phyloP scores from a whole-genome alignment of 352 stramenopile genomes.

The Phytopythium aichiense region DNA sequence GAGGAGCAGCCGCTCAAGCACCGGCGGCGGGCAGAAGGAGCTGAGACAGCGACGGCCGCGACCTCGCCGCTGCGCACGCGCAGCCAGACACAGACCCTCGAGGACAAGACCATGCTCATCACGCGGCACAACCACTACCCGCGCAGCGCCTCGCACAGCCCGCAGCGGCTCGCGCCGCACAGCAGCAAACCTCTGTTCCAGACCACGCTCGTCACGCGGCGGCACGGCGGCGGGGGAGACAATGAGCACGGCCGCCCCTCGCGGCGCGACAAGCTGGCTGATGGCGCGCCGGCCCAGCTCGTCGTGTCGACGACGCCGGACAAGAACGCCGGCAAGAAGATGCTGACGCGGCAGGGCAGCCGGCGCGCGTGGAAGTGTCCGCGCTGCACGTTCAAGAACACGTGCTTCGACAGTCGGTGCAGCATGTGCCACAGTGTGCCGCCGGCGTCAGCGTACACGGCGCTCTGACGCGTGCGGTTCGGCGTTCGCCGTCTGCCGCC shows the following conservation, averaged over 20 bases:
- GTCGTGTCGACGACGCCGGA: not conserved
- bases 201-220: conserved; percentile 25
- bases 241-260: not conserved
- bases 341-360: conserved; percentile 29
- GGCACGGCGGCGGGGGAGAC: not conserved
- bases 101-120: conserved; percentile 4
- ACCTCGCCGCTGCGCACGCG: not conserved
- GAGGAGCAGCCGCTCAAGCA: conserved; percentile 1
- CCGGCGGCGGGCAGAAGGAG: not conserved
- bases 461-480: conserved; percentile 3
- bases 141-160: conserved; percentile 26
- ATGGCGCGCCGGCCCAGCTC: not conserved
- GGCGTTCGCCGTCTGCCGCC: too few relatives aligned
- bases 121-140: conserved; percentile 27
- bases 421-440: conserved; percentile 55
- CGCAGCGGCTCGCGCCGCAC: conserved; percentile 20
- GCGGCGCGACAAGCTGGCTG: not conserved
- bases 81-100: not conserved
- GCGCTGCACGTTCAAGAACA: conserved; percentile 72
- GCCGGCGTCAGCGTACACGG: conserved; percentile 17
- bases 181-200: conserved; percentile 28
- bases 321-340: conserved; percentile 14
- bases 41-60: not conserved
- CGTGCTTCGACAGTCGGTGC: conserved; percentile 63
- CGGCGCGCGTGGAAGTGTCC: conserved; percentile 45